Evolutionary conservation across 768 basidiomycete genomes (phyloP), one percentile per base, ranked within the genome.

Genomic region (Hericium coralloides): DNA sequence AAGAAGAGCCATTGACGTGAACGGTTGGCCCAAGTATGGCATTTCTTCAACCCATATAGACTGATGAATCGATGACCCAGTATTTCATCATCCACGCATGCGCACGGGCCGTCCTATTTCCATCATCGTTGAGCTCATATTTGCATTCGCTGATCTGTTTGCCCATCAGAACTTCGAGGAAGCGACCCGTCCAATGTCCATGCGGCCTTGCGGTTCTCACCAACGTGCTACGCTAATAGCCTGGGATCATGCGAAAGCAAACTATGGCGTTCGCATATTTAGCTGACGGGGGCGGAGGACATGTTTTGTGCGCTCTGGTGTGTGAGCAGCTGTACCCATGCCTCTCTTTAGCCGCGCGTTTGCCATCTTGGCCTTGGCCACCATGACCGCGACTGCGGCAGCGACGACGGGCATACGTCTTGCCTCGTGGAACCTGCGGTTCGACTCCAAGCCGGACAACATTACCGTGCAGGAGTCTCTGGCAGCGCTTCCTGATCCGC

Each of bases 391-490:
- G 36, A 26, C 51, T 22, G 36, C 36, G 26, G 52, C 53, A n/a
- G 43, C 57, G n/a, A 20, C 20, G 6, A 55, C 53, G n/a, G 15
- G 17, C 49, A 12, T 62, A 37, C 59, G 62, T 12, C 4, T 80
- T 47, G 72, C 72, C 12, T 74, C 78, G 0, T 82, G 76, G 66
- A 83, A 83, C 66, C 64, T 83, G 38, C 79, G 81, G 17, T 82
- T 73, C 61, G 81, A 83, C 67, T 75, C 73, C 17, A 68, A 70
- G 61, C 79, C 79, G n/a, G 72, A 82, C 67, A 72, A 67, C 52
- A 76, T 79, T 38, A 71, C 77, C 12, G 75, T 81, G n/a, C 67
- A 72, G 56, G 67, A 78, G 59, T 73, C 79, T 2, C 64, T 82
- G 17, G 68, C 70, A 2, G 56, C 66, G 2, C 72, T 82, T 12